These are phyloP conservation scores for Cercospora brassicicola DNA, from an alignment of 2,329 filamentous ascomycete species.

Conservation along the genomic window DNA sequence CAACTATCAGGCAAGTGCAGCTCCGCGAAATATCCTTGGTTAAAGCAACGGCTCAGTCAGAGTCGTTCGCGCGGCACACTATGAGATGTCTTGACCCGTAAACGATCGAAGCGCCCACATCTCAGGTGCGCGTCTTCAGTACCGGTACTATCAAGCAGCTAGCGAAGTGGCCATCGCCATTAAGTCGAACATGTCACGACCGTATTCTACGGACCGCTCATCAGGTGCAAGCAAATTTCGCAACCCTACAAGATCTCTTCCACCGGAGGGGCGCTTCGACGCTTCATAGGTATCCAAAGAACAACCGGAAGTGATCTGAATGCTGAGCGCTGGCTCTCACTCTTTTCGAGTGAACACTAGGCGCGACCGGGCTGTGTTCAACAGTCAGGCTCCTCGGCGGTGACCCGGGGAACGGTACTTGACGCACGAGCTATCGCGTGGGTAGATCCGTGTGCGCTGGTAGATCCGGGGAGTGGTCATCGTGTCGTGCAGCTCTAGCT, in stretches of 20 bases:
- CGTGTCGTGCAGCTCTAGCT: slow-evolving; percentile 20
- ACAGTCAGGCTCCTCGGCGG: slow-evolving; percentile 6
- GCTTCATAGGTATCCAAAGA: not conserved
- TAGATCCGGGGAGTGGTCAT: slow-evolving; percentile 15
- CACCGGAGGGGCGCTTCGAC: not conserved
- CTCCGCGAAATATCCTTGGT: not conserved
- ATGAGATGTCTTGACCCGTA: not conserved
- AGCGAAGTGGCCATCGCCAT: not conserved
- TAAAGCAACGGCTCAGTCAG: not conserved
- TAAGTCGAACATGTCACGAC: not conserved
- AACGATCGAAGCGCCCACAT: not conserved
- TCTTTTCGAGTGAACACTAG: not conserved
- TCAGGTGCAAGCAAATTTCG: not conserved
- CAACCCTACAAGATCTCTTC: not conserved
- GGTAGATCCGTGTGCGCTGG: slow-evolving; percentile 6
- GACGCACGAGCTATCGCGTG: not conserved
- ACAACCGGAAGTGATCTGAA: not conserved
- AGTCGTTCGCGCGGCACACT: not conserved
- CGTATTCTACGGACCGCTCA: not conserved
- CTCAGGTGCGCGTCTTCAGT: not conserved
- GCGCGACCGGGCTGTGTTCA: not conserved
- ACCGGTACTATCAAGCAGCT: not conserved
- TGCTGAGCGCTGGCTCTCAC: not conserved
- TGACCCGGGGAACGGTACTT: slow-evolving; percentile 18
- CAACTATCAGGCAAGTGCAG: not conserved